phyloP scores from a whole-genome alignment of 2,329 filamentous ascomycete genomes.

The Lasiodiplodia sp. region DNA sequence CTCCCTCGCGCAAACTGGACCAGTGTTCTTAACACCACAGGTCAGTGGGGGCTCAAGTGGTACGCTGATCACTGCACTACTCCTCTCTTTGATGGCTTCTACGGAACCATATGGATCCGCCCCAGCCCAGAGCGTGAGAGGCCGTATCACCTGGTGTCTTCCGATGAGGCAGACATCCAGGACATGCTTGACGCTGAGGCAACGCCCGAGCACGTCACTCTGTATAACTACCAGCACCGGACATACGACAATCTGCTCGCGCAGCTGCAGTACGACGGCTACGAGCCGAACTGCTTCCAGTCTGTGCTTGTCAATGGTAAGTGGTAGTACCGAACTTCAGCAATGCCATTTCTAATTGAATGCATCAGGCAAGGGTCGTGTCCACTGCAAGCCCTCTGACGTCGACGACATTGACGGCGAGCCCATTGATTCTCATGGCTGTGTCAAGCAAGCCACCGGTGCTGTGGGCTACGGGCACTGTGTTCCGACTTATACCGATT shows the following conservation, averaged over 20 bases:
- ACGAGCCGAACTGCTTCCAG: slow-evolving; percentile 7
- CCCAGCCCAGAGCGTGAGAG: slow-evolving; percentile 7
- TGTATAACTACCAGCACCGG: slow-evolving; percentile 11
- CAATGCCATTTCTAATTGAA: background rate
- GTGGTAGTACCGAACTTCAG: background rate
- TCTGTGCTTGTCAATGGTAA: slow-evolving; percentile 13
- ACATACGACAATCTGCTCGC: background rate
- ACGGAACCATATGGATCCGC: slow-evolving; percentile 8
- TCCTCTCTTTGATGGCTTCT: slow-evolving; percentile 7
- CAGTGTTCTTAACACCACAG: background rate
- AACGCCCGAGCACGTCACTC: slow-evolving; percentile 1
- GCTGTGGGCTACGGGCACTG: background rate
- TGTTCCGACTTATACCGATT: background rate
- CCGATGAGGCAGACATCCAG: slow-evolving; percentile 6
- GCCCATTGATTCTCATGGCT: background rate
- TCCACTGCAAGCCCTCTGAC: slow-evolving; percentile 1
- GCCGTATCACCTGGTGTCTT: slow-evolving; percentile 2
- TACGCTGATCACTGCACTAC: slow-evolving; percentile 13
- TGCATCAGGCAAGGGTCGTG: background rate
- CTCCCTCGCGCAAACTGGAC: slow-evolving; percentile 10
- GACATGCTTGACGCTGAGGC: slow-evolving; percentile 12
- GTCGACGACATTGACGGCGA: background rate
- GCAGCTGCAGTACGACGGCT: slow-evolving; percentile 3
- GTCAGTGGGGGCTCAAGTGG: slow-evolving; percentile 3
- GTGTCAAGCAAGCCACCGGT: background rate